phyloP scores from a whole-genome alignment of 371 early-diverging fungal species.

The Syncephalastrum sp. region DNA sequence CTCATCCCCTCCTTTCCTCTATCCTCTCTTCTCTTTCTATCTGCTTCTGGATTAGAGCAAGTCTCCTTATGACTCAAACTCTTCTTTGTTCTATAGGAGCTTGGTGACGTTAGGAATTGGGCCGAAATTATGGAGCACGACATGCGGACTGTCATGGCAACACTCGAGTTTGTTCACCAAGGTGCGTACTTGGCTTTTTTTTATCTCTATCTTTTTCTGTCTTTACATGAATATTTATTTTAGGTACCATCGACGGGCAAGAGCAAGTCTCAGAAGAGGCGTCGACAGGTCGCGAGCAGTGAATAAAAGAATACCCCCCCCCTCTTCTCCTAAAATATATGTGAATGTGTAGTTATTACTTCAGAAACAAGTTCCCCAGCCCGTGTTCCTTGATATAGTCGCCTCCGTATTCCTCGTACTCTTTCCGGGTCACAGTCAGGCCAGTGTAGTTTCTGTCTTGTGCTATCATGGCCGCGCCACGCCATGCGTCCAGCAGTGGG shows the following conservation, averaged over 20 bases:
- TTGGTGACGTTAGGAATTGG: conserved; percentile 86
- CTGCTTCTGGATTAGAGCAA: not conserved
- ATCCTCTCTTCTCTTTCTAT: conserved; percentile 1
- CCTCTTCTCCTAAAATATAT: no score
- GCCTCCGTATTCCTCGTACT: conserved; percentile 83
- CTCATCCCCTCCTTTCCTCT: not conserved
- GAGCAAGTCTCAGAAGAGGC: no score
- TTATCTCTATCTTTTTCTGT: no score
- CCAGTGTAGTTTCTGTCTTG: conserved; percentile 30
- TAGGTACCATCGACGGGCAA: no score
- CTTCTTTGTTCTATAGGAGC: conserved; percentile 44
- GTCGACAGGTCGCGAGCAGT: no score
- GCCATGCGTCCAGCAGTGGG: conserved; percentile 83
- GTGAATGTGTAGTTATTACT: conserved; percentile 1
- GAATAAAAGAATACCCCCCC: no score
- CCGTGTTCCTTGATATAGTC: conserved; percentile 84
- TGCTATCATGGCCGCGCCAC: conserved; percentile 72
- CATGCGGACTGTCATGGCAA: conserved; percentile 29
- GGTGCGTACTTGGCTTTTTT: conserved; percentile 7
- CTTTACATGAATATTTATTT: no score
- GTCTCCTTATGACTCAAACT: conserved; percentile 2
- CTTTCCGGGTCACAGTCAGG: conserved; percentile 57
- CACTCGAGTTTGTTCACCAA: conserved; percentile 31
- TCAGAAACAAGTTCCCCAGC: conserved; percentile 59
- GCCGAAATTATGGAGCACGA: conserved; percentile 49